Evolutionary conservation across 257 asterid genomes (phyloP).

Genomic region (Linderniella brevidens): DNA sequence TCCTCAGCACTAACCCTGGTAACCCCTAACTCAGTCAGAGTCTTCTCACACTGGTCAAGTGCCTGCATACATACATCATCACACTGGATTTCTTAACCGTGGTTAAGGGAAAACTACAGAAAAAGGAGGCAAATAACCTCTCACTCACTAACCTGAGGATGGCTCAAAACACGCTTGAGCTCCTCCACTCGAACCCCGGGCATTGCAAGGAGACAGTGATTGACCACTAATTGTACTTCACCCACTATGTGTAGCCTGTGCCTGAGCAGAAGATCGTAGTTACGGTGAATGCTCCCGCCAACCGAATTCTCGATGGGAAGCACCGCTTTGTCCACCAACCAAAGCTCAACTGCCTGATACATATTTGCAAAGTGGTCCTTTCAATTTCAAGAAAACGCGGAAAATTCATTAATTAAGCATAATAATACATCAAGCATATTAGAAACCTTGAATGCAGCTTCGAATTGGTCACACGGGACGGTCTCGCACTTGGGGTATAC

Average conservation of each 20-base stretch:
- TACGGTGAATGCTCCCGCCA: slow-evolving; percentile 92
- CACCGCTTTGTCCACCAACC: slow-evolving; percentile 94
- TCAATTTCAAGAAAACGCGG: too few relatives aligned
- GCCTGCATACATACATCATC: slow-evolving; percentile 37
- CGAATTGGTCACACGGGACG: slow-evolving; percentile 86
- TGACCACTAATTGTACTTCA: slow-evolving; percentile 63
- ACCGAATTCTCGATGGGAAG: slow-evolving; percentile 92
- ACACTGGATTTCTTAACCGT: neutral
- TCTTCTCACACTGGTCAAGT: slow-evolving; percentile 52
- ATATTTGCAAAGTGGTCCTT: slow-evolving; percentile 9
- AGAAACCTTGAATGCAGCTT: slow-evolving; percentile 71
- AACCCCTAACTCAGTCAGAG: slow-evolving; percentile 42
- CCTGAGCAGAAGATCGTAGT: slow-evolving; percentile 71
- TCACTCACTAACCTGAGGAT: slow-evolving; percentile 55
- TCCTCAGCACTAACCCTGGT: slow-evolving; percentile 40
- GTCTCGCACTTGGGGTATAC: slow-evolving; percentile 82
- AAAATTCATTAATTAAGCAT: too few relatives aligned
- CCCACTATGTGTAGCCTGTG: slow-evolving; percentile 95
- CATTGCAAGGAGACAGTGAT: slow-evolving; percentile 80
- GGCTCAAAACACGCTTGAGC: slow-evolving; percentile 64
- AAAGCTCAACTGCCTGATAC: slow-evolving; percentile 82
- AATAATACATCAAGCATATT: slow-evolving; percentile 7
- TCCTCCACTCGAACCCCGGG: slow-evolving; percentile 77
- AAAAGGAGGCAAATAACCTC: neutral
- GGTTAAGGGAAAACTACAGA: neutral